Base-by-base conservation (phyloP, 345 rosid genomes). In the Combretum micranthum region DNA sequence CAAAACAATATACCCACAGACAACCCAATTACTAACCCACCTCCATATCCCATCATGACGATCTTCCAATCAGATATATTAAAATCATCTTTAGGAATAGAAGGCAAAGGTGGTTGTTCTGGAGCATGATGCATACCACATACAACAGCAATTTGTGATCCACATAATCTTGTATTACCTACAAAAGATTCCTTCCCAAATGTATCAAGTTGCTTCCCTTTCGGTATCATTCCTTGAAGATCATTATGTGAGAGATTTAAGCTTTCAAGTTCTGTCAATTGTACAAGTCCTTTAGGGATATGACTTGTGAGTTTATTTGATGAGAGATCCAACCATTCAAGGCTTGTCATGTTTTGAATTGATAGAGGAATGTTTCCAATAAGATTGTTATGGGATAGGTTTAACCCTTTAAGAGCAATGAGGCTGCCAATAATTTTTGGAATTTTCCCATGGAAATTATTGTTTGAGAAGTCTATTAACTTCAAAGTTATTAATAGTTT, bases 271-370 rank as follows among this genome's bases (percentile, higher is more conserved):
- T 8, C 26, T 47, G 66, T 5, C 39, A 62, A 12, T 25, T 54
- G 53, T 17, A 46, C 47, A 37, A 62, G 48, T 32, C 42, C 51
- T 14, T 17, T 62, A 19, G 69, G 69, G 18, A 64, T 64, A 13
- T 15, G 15, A 7, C 63, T 57, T 2, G 0, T 19, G 22, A 65
- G 48, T 9, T 44, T 46, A 52, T 65, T 65, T 20, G 57, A 64
- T 37, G 68, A 64, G 51, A 64, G 68, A 45, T 64, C 68, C 2
- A 57, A 20, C 62, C 68, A 65, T 47, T 58, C 69, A 21, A 65
- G 58, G 16, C 20, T 47, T 3, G 20, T 43, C 47, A 55, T 15
- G 14, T 23, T 54, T 15, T 15, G 52, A 8, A 63, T 18, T 12
- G 52, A 5, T 4, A 20, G 44, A 54, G 66, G 66, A 32, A 63